Conservation (phyloP, 2,329 filamentous ascomycete genomes). For the Microcyclospora pomicola region DNA sequence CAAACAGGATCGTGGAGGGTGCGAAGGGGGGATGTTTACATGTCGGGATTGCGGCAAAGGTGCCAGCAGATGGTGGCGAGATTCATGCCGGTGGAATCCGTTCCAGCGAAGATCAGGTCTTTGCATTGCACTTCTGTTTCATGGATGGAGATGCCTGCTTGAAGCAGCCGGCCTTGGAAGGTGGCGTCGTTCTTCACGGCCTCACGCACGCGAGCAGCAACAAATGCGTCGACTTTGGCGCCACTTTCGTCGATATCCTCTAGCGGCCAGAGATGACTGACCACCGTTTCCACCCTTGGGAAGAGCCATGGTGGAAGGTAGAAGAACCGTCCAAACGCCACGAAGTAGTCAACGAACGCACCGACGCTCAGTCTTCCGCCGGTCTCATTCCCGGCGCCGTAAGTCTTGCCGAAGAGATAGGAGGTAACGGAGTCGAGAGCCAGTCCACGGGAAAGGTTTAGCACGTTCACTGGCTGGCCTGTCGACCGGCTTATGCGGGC, state of each 20-base stretch:
- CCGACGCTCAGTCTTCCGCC: slow-evolving; percentile 28
- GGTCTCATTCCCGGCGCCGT: slow-evolving; percentile 33
- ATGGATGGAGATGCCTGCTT: slow-evolving; percentile 27
- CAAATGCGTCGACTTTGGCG: slow-evolving; percentile 31
- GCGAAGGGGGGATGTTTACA: slow-evolving; percentile 15
- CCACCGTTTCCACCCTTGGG: slow-evolving; percentile 24
- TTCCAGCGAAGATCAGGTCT: slow-evolving; percentile 42
- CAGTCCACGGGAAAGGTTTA: slow-evolving; percentile 36
- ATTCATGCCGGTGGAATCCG: slow-evolving; percentile 40
- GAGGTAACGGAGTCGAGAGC: slow-evolving; percentile 41
- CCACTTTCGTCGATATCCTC: slow-evolving; percentile 24
- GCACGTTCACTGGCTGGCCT: slow-evolving; percentile 29
- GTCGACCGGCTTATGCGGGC: slow-evolving; percentile 9
- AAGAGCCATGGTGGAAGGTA: slow-evolving; percentile 35
- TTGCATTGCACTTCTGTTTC: slow-evolving; percentile 40
- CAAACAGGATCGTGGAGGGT: not conserved
- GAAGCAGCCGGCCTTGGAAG: slow-evolving; percentile 37
- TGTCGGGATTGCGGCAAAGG: slow-evolving; percentile 29
- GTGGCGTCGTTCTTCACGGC: slow-evolving; percentile 25
- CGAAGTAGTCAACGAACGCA: slow-evolving; percentile 41
- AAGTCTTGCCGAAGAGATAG: slow-evolving; percentile 40
- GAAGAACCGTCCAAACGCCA: slow-evolving; percentile 42
- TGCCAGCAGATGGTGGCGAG: slow-evolving; percentile 35
- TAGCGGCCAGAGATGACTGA: slow-evolving; percentile 23
- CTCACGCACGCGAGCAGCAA: slow-evolving; percentile 25